phyloP scores from a whole-genome alignment of 768 basidiomycete species.

The Amanita exitialis region DNA sequence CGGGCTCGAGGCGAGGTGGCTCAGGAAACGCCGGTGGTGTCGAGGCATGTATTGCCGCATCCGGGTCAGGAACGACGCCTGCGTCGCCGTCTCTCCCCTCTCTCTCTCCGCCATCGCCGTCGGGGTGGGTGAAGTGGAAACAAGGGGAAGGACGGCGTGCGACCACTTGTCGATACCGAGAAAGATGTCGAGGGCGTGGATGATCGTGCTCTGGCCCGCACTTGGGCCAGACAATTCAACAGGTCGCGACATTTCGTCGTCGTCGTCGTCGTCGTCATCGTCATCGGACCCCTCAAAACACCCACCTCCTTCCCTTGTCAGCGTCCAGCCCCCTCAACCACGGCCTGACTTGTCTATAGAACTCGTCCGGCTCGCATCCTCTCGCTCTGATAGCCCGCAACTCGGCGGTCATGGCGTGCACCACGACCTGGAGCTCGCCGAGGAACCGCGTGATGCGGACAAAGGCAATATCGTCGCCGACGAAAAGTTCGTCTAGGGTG shows the following conservation, averaged over 20 bases:
- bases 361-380: constrained; percentile 56
- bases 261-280: constrained; percentile 14
- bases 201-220: constrained; percentile 75
- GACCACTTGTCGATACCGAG: constrained; percentile 55
- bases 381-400: constrained; percentile 57
- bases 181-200: constrained; percentile 70
- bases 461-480: constrained; percentile 56
- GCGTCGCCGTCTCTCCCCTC: constrained; percentile 1
- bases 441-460: constrained; percentile 61
- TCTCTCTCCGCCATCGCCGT: background rate
- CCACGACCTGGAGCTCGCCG: constrained; percentile 46
- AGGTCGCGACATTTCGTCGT: constrained; percentile 24
- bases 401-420: constrained; percentile 51
- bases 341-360: constrained; percentile 65
- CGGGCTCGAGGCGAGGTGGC: constrained; percentile 51
- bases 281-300: constrained; percentile 46
- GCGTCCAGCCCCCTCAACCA: constrained; percentile 75
- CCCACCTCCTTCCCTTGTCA: constrained; percentile 30
- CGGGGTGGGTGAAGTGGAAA: background rate
- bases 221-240: constrained; percentile 71
- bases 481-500: constrained; percentile 83
- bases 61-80: constrained; percentile 49
- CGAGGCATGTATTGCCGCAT: constrained; percentile 85
- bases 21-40: constrained; percentile 68
- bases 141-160: constrained; percentile 8